Base-by-base conservation (phyloP, 1,284 basidiomycete species). In the Vanrija humicola region DNA sequence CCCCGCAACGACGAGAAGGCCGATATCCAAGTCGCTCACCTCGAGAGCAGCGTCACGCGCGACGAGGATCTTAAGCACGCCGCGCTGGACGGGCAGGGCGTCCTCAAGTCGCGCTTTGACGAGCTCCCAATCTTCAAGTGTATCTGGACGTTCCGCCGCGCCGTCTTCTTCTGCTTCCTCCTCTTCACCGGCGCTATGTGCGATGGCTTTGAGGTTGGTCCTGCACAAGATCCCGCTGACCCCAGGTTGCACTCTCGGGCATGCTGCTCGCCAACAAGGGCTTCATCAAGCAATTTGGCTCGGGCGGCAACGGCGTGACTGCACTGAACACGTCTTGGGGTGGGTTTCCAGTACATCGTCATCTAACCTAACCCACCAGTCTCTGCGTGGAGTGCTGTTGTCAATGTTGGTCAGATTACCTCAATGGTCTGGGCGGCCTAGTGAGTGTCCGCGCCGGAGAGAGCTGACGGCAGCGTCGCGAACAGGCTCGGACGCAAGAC, bases 401-500 rank as follows among this genome's bases (percentile, higher is more conserved):
- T 55, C 9, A 52, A 50, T 23, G 54, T 43, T 7, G 54, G 51
- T 3, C 54, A 55, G 28, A 54, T 56, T 6, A 21, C 23, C 12
- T 21, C 34, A 5, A 34, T 34, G 34, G 34, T 34, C 12, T 34
- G 34, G 34, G 34, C 34, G 9, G 34, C 34, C 12, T 34, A 34
- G 34, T 34, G 34, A 34, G 34, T 14, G 9, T 14, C 34, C 34
- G 5, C 9, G 9, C 5, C 9, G 12, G 7, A 34, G 1, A 46
- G 14, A 2, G 19, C 52, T 46, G 26, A 48, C 39, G 10, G 18
- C 38, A 52, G 58, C 42, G 46, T 60, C 29, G 51, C 58, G 10
- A 65, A 66, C 56, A 19, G 50, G 29, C 58, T 59, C 19, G 56
- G 67, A 19, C 53, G 66, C 45, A 63, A 64, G 50, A 38, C 38